Evolutionary conservation across 345 rosid genomes (phyloP).

Genomic region (Populus pruinosa): DNA sequence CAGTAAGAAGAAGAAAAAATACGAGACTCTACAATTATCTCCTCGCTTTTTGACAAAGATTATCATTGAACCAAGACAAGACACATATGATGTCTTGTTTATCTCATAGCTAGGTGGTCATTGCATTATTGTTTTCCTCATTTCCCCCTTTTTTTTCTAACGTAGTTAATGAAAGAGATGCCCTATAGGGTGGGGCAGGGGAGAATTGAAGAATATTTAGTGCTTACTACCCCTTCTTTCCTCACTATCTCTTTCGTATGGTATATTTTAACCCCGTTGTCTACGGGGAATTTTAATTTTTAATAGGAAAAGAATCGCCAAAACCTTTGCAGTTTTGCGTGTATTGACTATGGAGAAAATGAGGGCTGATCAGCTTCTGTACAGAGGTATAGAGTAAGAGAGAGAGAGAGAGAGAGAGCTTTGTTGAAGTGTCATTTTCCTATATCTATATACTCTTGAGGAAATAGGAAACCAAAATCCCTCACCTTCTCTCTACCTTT

Average conservation of each 20-base stretch:
- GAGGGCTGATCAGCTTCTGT: neutral
- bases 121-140: neutral
- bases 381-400: neutral
- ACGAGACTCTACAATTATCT: neutral
- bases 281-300: conserved; percentile 4
- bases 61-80: neutral
- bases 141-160: neutral
- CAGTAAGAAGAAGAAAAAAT: neutral
- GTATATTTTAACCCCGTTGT: conserved; percentile 2
- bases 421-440: conserved; percentile 48
- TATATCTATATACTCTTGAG: conserved; percentile 52
- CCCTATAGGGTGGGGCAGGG: neutral
- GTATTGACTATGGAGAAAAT: conserved; percentile 9
- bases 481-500: conserved; percentile 1
- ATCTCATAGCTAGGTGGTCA: neutral
- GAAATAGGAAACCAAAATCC: conserved; percentile 14
- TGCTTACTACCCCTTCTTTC: neutral
- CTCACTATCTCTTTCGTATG: neutral
- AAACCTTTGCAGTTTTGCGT: neutral
- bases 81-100: neutral
- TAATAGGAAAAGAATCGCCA: neutral
- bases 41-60: neutral
- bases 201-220: neutral
- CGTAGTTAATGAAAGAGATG: no score
- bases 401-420: conserved; percentile 18